A percentile compares a stretch with the other conserved stretches of the same genome.
Evolutionary conservation across 345 rosid species (phyloP).

Genomic region (Orychophragmus violaceus): DNA sequence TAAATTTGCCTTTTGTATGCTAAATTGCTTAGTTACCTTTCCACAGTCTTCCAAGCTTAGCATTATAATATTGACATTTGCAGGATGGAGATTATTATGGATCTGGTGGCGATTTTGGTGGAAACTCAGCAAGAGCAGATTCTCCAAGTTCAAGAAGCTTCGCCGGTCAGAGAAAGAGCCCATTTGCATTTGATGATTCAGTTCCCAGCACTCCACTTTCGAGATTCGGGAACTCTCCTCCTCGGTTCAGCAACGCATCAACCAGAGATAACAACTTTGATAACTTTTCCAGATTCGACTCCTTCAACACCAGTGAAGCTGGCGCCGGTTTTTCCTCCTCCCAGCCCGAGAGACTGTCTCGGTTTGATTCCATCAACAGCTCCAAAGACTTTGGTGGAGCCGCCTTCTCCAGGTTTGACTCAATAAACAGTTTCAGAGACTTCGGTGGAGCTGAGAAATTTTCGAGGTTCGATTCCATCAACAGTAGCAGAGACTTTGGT

Average conservation of each 20-base stretch:
- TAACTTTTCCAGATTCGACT: constrained; percentile 86
- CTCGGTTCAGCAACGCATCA: constrained; percentile 73
- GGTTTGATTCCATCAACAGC: constrained; percentile 67
- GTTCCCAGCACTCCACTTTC: constrained; percentile 81
- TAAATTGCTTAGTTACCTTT: background rate
- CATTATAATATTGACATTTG: constrained; percentile 4
- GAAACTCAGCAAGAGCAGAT: constrained; percentile 46
- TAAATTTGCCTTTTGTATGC: background rate
- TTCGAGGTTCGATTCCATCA: constrained; percentile 34
- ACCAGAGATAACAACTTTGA: constrained; percentile 48
- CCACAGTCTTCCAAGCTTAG: constrained; percentile 1
- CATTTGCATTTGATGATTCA: constrained; percentile 76
- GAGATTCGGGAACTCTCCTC: constrained; percentile 72
- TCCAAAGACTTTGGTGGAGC: constrained; percentile 42
- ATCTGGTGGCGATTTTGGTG: constrained; percentile 51
- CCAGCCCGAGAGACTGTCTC: constrained; percentile 53
- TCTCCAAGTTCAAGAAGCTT: constrained; percentile 50
- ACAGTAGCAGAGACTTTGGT: constrained; percentile 37
- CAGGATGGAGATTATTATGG: constrained; percentile 68
- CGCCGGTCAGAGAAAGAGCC: constrained; percentile 45
- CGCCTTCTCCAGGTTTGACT: constrained; percentile 36
- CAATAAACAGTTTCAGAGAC: constrained; percentile 33
- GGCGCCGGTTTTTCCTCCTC: constrained; percentile 46
- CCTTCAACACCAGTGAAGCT: constrained; percentile 60
- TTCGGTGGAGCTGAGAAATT: constrained; percentile 26